A percentile compares a stretch with the other conserved stretches of the same genome.
Conservation (phyloP, 192 early-diverging fungal species). For the Dissophora ornata region DNA sequence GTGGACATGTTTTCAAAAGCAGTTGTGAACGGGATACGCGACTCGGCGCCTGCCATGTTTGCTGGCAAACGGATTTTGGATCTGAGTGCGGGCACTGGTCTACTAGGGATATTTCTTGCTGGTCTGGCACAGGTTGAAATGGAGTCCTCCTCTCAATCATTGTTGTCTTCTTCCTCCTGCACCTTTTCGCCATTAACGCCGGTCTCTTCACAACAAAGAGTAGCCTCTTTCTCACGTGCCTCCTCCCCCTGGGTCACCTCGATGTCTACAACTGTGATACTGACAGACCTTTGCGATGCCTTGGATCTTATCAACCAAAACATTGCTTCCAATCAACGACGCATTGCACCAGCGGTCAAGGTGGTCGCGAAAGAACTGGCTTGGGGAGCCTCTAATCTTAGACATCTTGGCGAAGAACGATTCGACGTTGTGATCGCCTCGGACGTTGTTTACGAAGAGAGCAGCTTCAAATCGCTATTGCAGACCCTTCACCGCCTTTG, state of each 20-base stretch:
- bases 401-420: neutral
- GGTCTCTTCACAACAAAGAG: neutral
- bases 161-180: conserved; percentile 3
- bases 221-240: conserved; percentile 1
- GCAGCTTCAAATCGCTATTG: conserved; percentile 41
- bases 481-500: conserved; percentile 54
- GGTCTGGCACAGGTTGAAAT: conserved; percentile 38
- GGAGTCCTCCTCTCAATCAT: neutral
- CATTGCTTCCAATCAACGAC: conserved; percentile 29
- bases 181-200: neutral
- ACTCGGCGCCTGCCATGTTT: conserved; percentile 23
- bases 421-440: conserved; percentile 62
- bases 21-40: conserved; percentile 6
- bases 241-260: too few relatives aligned
- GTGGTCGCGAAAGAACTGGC: conserved; percentile 12
- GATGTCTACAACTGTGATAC: conserved; percentile 21
- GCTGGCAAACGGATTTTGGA: conserved; percentile 55
- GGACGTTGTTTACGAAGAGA: conserved; percentile 61
- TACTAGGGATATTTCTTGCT: conserved; percentile 56
- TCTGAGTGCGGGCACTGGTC: conserved; percentile 62
- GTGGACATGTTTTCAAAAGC: conserved; percentile 43
- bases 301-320: conserved; percentile 55
- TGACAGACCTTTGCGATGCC: conserved; percentile 61
- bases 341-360: conserved; percentile 11
- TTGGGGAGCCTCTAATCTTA: conserved; percentile 24